Conservation (phyloP, 352 stramenopile species). For the Pythium aphanidermatum region DNA sequence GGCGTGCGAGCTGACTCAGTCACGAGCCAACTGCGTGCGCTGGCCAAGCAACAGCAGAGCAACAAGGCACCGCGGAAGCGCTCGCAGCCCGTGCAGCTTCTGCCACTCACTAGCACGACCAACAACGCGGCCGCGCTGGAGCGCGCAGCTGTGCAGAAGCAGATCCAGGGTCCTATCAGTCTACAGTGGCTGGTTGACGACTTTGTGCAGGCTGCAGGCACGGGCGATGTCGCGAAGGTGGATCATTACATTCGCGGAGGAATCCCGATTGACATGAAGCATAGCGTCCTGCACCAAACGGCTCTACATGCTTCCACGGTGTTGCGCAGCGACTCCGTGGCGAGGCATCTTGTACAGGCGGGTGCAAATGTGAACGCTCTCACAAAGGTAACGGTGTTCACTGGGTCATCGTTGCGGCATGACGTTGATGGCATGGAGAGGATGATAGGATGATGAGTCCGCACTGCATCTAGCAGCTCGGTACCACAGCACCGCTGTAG, state of each 20-base stretch:
- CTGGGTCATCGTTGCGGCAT: too few relatives aligned
- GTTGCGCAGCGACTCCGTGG: constrained; percentile 25
- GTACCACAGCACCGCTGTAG: constrained; percentile 29
- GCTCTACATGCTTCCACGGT: constrained; percentile 41
- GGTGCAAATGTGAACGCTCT: constrained; percentile 32
- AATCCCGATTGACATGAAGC: constrained; percentile 42
- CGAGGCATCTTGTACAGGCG: constrained; percentile 38
- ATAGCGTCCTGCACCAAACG: constrained; percentile 53
- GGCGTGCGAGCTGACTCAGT: constrained; percentile 36
- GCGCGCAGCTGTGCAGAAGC: constrained; percentile 24
- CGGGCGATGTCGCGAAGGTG: constrained; percentile 32
- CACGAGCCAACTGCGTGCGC: constrained; percentile 32
- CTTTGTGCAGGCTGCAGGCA: constrained; percentile 41
- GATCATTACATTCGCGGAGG: constrained; percentile 45
- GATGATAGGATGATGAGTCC: constrained; percentile 30
- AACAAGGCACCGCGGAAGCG: constrained; percentile 16
- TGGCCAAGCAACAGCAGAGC: constrained; percentile 27
- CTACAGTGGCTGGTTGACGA: constrained; percentile 54
- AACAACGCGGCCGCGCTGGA: neutral
- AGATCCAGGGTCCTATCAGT: constrained; percentile 40
- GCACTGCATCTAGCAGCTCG: constrained; percentile 41
- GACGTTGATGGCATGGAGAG: too few relatives aligned
- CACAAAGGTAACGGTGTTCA: constrained; percentile 20
- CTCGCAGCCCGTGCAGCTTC: constrained; percentile 13
- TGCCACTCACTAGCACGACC: neutral